Evolutionary conservation across 768 basidiomycete genomes (phyloP).

Genomic region (Hygrophorus russula): DNA sequence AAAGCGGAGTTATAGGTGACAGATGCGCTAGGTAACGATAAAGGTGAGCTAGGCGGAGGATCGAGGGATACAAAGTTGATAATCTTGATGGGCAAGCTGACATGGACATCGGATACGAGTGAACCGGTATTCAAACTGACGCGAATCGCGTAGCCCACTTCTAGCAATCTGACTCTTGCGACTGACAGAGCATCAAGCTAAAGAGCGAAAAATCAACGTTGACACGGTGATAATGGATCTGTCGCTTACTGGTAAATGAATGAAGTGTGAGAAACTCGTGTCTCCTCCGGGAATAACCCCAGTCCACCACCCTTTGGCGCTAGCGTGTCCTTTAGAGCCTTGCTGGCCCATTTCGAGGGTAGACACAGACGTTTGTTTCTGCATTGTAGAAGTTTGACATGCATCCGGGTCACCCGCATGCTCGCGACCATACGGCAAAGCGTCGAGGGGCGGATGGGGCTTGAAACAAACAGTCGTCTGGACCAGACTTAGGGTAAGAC

Average conservation of each 20-base stretch:
- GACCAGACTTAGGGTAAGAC: slow-evolving; percentile 48
- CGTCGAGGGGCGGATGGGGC: slow-evolving; percentile 31
- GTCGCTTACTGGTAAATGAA: slow-evolving; percentile 63
- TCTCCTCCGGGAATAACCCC: slow-evolving; percentile 59
- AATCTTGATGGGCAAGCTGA: slow-evolving; percentile 64
- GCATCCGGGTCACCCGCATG: slow-evolving; percentile 38
- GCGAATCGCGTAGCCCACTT: slow-evolving; percentile 64
- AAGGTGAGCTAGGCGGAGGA: slow-evolving; percentile 43
- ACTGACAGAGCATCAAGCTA: slow-evolving; percentile 67
- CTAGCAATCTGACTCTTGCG: slow-evolving; percentile 55
- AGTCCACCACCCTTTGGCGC: slow-evolving; percentile 84
- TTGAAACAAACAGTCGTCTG: slow-evolving; percentile 60
- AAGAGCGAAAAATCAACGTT: slow-evolving; percentile 5
- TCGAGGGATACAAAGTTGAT: slow-evolving; percentile 83
- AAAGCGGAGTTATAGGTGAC: not conserved
- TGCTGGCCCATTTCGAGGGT: slow-evolving; percentile 56
- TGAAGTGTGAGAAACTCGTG: slow-evolving; percentile 53
- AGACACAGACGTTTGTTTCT: slow-evolving; percentile 56
- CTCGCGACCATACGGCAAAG: slow-evolving; percentile 9
- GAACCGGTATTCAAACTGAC: slow-evolving; percentile 51
- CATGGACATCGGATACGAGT: slow-evolving; percentile 51
- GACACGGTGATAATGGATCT: not conserved
- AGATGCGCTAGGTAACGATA: slow-evolving; percentile 6
- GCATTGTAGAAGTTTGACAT: slow-evolving; percentile 48
- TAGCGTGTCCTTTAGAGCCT: slow-evolving; percentile 56